Conservation (phyloP, 1,284 basidiomycete genomes). For the Rhizoctonia solani region DNA sequence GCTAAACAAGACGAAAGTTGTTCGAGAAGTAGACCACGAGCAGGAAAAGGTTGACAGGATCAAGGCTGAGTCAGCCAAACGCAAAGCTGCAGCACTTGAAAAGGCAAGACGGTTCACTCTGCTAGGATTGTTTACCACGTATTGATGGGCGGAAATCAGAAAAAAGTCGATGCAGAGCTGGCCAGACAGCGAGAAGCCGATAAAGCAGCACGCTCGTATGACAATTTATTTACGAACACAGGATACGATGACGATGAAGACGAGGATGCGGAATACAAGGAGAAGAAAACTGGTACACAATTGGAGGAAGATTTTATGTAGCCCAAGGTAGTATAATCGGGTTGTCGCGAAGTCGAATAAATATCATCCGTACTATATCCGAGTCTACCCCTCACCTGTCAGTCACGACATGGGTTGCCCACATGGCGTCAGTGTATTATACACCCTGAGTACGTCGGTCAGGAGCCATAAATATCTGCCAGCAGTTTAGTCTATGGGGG, state of each 20-base stretch:
- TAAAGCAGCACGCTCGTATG: conserved; percentile 77
- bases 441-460: background rate
- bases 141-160: conserved; percentile 49
- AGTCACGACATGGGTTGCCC: background rate
- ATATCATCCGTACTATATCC: background rate
- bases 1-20: conserved; percentile 91
- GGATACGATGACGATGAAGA: conserved; percentile 39
- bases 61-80: conserved; percentile 70
- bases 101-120: conserved; percentile 51
- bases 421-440: background rate
- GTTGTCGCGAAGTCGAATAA: background rate
- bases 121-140: background rate
- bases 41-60: conserved; percentile 82
- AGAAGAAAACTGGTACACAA: conserved; percentile 40
- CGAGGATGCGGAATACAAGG: conserved; percentile 43
- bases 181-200: conserved; percentile 70
- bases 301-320: conserved; percentile 44
- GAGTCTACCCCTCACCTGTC: background rate
- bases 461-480: no score
- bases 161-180: conserved; percentile 71
- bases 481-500: no score
- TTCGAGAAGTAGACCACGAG: conserved; percentile 87
- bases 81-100: conserved; percentile 65
- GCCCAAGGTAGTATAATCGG: background rate
- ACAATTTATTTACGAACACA: conserved; percentile 58